phyloP scores from a whole-genome alignment of 805 yeast genomes.

The Myxozyma neglecta region DNA sequence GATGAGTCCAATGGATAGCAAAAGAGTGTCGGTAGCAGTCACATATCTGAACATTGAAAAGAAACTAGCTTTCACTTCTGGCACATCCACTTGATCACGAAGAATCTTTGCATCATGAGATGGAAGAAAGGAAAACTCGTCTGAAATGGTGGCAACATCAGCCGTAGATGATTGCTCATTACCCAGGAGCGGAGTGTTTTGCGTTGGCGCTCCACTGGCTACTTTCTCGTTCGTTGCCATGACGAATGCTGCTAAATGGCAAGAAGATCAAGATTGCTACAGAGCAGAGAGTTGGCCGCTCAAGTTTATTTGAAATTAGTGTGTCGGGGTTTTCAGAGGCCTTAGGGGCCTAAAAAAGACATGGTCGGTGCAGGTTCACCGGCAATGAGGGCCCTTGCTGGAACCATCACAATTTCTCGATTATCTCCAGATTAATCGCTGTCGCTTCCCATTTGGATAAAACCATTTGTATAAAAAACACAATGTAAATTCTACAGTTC shows the following conservation, averaged over 20 bases:
- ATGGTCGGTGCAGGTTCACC: not conserved
- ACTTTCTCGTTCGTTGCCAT: conserved; percentile 8
- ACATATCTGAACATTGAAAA: conserved; percentile 42
- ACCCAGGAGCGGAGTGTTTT: conserved; percentile 20
- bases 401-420: not conserved
- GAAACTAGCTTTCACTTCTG: conserved; percentile 34
- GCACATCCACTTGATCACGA: conserved; percentile 38
- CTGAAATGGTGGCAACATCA: conserved; percentile 23
- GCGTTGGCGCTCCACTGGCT: conserved; percentile 12
- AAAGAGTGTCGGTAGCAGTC: conserved; percentile 31
- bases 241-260: not conserved
- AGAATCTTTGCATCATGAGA: conserved; percentile 40
- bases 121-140: conserved; percentile 37
- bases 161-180: conserved; percentile 8
- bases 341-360: not conserved
- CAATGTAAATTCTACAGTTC: not conserved
- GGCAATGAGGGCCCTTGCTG: conserved; percentile 11
- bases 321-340: not conserved
- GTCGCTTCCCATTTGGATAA: not conserved
- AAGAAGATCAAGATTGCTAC: not conserved
- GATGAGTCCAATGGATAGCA: conserved; percentile 38
- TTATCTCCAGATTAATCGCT: not conserved
- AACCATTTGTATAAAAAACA: too few species aligned
- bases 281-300: not conserved
- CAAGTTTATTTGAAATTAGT: not conserved